phyloP scores from a whole-genome alignment of 176 grass and related monocot species.

The Oryza meridionalis region DNA sequence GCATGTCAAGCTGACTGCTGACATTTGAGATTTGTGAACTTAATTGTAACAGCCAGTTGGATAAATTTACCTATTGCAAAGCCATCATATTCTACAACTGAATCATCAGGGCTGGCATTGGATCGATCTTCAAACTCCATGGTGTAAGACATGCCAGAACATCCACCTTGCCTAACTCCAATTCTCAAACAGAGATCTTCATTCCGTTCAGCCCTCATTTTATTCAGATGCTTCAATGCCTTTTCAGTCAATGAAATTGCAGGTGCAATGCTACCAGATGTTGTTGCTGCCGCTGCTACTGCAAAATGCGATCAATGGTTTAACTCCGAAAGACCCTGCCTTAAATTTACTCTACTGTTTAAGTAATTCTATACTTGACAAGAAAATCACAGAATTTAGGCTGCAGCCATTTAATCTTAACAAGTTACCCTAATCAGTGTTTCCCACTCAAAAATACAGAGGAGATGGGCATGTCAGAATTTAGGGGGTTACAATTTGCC shows the following conservation, averaged over 20 bases:
- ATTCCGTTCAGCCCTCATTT: conserved; percentile 75
- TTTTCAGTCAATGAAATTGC: conserved; percentile 91
- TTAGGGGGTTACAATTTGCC: background rate
- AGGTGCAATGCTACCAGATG: conserved; percentile 64
- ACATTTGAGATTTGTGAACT: background rate
- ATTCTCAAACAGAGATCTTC: conserved; percentile 95
- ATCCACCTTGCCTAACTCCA: conserved; percentile 96
- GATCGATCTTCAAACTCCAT: conserved; percentile 84
- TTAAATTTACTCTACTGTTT: background rate
- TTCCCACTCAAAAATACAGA: background rate
- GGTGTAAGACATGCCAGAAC: conserved; percentile 99
- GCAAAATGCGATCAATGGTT: conserved; percentile 29
- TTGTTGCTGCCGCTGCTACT: conserved; percentile 42
- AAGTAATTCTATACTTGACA: background rate
- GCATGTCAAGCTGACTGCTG: background rate
- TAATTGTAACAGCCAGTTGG: background rate
- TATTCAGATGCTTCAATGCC: conserved; percentile 82
- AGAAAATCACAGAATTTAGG: background rate
- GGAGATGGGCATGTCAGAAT: background rate
- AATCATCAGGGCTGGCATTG: conserved; percentile 65
- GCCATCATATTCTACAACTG: conserved; percentile 86
- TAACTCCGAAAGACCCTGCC: background rate
- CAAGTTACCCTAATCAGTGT: background rate
- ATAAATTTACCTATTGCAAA: conserved; percentile 78
- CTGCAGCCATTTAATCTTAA: background rate